Evolutionary conservation across 2,329 filamentous ascomycete genomes (phyloP).

Genomic region (Calonectria naviculata): DNA sequence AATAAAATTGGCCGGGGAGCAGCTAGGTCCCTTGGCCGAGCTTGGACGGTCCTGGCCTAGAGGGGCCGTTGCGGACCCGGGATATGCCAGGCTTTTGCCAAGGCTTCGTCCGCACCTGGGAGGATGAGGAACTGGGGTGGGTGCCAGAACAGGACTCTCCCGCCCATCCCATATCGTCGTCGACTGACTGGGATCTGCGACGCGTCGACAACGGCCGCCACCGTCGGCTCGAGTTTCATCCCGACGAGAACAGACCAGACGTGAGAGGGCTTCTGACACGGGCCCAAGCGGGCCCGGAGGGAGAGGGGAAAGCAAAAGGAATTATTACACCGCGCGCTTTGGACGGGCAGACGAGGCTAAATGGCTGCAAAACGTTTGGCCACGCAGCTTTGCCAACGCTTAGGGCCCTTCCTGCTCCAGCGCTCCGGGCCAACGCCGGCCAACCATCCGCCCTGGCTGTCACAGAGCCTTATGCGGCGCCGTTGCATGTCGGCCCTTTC

Average conservation of each 20-base stretch:
- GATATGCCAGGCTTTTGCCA: neutral
- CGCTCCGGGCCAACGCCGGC: neutral
- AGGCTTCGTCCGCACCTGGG: neutral
- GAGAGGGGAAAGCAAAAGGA: neutral
- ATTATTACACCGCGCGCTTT: neutral
- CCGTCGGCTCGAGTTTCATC: constrained; percentile 19
- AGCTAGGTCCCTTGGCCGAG: constrained; percentile 1
- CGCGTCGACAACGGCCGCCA: constrained; percentile 19
- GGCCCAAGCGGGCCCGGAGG: neutral
- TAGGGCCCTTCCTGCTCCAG: neutral
- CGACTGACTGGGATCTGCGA: constrained; percentile 12
- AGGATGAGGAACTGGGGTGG: neutral
- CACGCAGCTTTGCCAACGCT: neutral
- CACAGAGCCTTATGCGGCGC: neutral
- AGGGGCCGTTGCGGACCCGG: neutral
- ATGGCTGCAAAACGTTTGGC: neutral
- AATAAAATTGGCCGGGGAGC: neutral
- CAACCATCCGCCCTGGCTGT: neutral
- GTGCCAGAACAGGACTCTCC: neutral
- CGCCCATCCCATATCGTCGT: neutral
- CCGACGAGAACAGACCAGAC: constrained; percentile 7
- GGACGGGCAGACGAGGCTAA: neutral
- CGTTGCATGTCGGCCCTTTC: constrained; percentile 6
- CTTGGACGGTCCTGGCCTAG: neutral
- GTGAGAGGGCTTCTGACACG: neutral